Percentiles rank a stretch among this genome's conserved stretches.
phyloP scores from a whole-genome alignment of 371 early-diverging fungal species.

The Fennellomyces sp. region DNA sequence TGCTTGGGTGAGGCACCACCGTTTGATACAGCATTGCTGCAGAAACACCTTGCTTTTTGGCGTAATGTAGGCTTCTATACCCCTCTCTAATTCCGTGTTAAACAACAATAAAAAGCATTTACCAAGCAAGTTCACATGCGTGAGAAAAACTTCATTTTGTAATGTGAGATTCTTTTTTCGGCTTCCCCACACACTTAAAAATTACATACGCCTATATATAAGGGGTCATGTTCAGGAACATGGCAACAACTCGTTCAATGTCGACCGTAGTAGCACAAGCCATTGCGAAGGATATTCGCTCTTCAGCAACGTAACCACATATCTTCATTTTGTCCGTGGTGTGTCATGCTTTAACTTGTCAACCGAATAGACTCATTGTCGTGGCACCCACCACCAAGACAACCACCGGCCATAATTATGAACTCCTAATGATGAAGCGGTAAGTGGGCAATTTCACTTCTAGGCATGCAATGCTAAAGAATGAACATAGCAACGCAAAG shows the following conservation, averaged over 20 bases:
- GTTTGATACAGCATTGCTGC: conserved; percentile 5
- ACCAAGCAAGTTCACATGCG: not conserved
- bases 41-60: conserved; percentile 15
- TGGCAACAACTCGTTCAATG: not conserved
- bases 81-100: not conserved
- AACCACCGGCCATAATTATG: conserved; percentile 42
- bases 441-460: conserved; percentile 5
- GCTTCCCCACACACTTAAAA: not conserved
- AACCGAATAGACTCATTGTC: conserved; percentile 20
- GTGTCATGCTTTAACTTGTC: not conserved
- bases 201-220: not conserved
- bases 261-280: conserved; percentile 1
- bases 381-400: conserved; percentile 56
- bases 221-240: not conserved
- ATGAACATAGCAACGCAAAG: conserved; percentile 42
- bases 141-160: not conserved
- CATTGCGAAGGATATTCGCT: conserved; percentile 21
- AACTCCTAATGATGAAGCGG: conserved; percentile 65
- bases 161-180: not conserved
- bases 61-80: not conserved
- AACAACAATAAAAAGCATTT: not conserved
- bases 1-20: conserved; percentile 7
- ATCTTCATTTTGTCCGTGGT: too few species aligned
- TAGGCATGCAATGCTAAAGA: not conserved
- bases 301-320: conserved; percentile 35